These are phyloP conservation scores for Phyllosticta citriasiana DNA, from an alignment of 2,329 filamentous ascomycete genomes.

Conservation along the genomic window DNA sequence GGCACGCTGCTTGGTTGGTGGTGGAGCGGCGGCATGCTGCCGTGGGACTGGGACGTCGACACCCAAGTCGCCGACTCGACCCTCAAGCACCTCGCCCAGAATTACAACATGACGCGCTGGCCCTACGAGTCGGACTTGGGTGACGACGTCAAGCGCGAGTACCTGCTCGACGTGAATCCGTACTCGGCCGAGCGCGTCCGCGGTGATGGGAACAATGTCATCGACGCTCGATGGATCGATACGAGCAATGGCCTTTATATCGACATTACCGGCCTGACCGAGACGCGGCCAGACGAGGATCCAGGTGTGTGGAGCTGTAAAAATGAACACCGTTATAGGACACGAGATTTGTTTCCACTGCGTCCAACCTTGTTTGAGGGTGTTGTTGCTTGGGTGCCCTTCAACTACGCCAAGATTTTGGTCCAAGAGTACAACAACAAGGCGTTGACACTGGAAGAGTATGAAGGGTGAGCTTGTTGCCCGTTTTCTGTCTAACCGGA, in stretches of 20 bases:
- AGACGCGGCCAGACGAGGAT: conserved; percentile 48
- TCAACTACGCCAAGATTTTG: conserved; percentile 55
- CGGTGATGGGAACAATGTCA: conserved; percentile 65
- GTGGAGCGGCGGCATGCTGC: conserved; percentile 72
- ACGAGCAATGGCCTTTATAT: conserved; percentile 66
- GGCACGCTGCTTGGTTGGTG: conserved; percentile 80
- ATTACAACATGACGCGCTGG: conserved; percentile 58
- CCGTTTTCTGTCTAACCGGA: not conserved
- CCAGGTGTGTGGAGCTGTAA: conserved; percentile 71
- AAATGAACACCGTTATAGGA: conserved; percentile 64
- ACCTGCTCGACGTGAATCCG: conserved; percentile 70
- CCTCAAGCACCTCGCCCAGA: conserved; percentile 52
- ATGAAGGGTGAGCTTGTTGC: conserved; percentile 45
- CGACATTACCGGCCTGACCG: conserved; percentile 69
- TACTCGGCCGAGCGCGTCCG: conserved; percentile 51
- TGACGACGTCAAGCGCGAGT: conserved; percentile 39
- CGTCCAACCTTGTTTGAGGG: conserved; percentile 66
- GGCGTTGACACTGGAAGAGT: conserved; percentile 51
- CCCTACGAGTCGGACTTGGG: conserved; percentile 28
- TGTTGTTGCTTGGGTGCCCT: conserved; percentile 59
- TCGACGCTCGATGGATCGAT: conserved; percentile 79
- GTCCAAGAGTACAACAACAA: conserved; percentile 55
- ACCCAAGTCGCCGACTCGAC: conserved; percentile 64
- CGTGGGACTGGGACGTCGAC: conserved; percentile 79
- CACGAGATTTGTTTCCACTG: conserved; percentile 66